Percentiles rank a stretch among this genome's conserved stretches.
Evolutionary conservation across 208 protist genomes (phyloP).

Genomic region (Leishmania gerbilli): DNA sequence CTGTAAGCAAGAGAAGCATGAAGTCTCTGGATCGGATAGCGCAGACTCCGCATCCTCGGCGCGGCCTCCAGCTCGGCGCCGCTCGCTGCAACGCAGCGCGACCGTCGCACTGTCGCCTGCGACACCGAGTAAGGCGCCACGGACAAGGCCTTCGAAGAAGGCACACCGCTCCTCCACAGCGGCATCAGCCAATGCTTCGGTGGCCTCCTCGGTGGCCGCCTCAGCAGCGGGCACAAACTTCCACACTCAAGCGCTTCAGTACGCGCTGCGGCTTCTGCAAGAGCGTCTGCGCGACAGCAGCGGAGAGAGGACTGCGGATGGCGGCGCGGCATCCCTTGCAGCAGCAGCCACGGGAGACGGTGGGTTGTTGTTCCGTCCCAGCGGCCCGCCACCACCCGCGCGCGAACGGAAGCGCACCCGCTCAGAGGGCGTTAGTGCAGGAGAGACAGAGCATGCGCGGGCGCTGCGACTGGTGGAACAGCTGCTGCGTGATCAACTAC

Average conservation of each 20-base stretch:
- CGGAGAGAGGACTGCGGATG: neutral
- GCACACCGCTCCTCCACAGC: neutral
- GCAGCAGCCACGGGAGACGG: neutral
- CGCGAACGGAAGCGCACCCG: neutral
- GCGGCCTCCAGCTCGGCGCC: neutral
- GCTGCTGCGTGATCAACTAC: conserved; percentile 18
- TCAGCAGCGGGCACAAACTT: conserved; percentile 6
- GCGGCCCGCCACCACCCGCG: neutral
- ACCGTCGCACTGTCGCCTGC: neutral
- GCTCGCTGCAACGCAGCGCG: neutral
- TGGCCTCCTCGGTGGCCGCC: neutral
- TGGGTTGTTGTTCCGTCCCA: neutral
- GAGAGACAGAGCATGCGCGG: conserved; percentile 6
- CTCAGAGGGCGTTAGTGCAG: neutral
- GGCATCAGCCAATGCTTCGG: neutral
- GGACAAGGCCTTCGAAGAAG: neutral
- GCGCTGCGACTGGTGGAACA: conserved; percentile 29
- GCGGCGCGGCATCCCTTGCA: neutral
- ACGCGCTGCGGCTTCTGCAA: conserved; percentile 13
- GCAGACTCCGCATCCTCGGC: neutral
- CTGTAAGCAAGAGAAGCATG: neutral
- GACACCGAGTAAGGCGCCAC: neutral
- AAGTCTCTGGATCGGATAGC: neutral
- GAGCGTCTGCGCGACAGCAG: conserved; percentile 8
- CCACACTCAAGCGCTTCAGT: conserved; percentile 26